phyloP scores from a whole-genome alignment of 257 asterid species.

The Solanum medicagineum region DNA sequence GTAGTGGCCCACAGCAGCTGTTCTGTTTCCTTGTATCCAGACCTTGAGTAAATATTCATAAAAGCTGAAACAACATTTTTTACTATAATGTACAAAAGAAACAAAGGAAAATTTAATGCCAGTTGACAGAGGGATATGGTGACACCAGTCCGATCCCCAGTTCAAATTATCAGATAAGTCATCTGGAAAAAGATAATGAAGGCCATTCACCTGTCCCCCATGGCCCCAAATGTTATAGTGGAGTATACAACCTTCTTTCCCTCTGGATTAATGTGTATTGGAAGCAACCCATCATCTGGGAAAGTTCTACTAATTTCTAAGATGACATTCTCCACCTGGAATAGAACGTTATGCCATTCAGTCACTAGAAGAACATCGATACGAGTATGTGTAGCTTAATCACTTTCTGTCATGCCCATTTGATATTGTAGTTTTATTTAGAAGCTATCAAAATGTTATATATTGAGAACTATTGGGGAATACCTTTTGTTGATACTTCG shows the following conservation, averaged over 20 bases:
- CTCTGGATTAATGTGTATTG: conserved; percentile 74
- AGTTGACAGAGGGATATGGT: background rate
- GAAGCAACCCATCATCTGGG: conserved; percentile 92
- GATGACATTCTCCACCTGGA: conserved; percentile 88
- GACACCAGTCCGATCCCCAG: background rate
- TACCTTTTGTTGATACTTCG: conserved; percentile 86
- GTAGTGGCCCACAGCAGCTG: conserved; percentile 65
- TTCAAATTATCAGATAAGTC: background rate
- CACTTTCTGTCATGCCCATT: background rate
- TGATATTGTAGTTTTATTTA: background rate
- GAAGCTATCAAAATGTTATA: background rate
- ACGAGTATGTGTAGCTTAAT: background rate
- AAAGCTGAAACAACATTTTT: conserved; percentile 48
- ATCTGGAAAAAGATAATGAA: background rate
- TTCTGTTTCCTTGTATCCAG: conserved; percentile 97
- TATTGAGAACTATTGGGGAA: background rate
- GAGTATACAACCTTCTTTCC: conserved; percentile 56
- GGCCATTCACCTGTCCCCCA: conserved; percentile 87
- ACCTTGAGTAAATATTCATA: conserved; percentile 93
- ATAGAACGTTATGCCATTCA: conserved; percentile 8
- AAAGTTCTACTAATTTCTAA: conserved; percentile 72
- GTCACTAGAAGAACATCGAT: background rate
- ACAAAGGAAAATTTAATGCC: background rate
- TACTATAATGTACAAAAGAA: background rate
- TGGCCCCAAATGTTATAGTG: conserved; percentile 96